Conservation (phyloP, 352 stramenopile species). For the Globisporangium yorkense region DNA sequence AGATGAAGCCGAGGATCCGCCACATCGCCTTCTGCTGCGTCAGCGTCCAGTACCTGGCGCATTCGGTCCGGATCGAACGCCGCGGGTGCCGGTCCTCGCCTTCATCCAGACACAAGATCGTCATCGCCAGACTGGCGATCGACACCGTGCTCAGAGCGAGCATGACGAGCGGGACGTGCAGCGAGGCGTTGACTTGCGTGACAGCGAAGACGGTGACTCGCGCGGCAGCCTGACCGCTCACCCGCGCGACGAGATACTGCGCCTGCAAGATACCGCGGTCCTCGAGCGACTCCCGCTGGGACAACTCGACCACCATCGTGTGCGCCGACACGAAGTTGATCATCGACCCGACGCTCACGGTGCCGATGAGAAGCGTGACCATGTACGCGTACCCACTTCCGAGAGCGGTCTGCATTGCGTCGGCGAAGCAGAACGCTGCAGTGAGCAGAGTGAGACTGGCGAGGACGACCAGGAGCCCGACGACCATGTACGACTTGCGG, state of each 20-base stretch:
- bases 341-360: constrained; percentile 17
- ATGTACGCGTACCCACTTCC: constrained; percentile 7
- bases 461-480: constrained; percentile 22
- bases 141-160: constrained; percentile 5
- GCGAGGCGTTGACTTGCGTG: background rate
- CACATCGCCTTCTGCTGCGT: constrained; percentile 21
- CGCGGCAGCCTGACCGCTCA: constrained; percentile 9
- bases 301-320: constrained; percentile 14
- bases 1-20: constrained; percentile 16
- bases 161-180: constrained; percentile 12
- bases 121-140: constrained; percentile 4
- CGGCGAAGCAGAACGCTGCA: constrained; percentile 6
- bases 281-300: constrained; percentile 12
- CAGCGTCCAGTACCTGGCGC: constrained; percentile 14
- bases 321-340: constrained; percentile 16
- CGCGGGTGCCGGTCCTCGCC: background rate
- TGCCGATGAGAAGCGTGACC: constrained; percentile 9
- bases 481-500: constrained; percentile 73
- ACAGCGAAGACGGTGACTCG: constrained; percentile 10
- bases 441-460: constrained; percentile 2
- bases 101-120: constrained; percentile 9
- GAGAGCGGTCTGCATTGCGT: background rate
- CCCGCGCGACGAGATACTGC: constrained; percentile 14
- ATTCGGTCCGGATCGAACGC: constrained; percentile 3
- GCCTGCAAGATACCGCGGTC: constrained; percentile 12